Percentiles rank a stretch among this genome's conserved stretches.
Conservation (phyloP, 2,329 filamentous ascomycete genomes). For the Tolypocladium pustulatum region DNA sequence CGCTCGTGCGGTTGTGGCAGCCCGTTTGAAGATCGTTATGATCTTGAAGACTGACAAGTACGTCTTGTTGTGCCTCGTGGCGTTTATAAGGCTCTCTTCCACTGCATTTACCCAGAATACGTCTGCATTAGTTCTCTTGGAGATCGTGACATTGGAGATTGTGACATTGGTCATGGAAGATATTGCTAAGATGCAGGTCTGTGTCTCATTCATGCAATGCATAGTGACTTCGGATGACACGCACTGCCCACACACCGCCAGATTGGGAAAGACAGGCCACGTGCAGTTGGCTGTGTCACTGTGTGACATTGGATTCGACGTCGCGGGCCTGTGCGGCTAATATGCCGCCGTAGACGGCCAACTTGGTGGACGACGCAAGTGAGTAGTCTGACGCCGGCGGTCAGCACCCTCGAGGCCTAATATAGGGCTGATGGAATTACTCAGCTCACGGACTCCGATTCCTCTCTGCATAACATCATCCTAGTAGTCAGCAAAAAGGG, state of each 20-base stretch:
- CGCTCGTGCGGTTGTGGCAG: constrained; percentile 10
- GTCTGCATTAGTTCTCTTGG: constrained; percentile 11
- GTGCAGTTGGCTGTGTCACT: constrained; percentile 20
- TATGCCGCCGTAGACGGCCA: constrained; percentile 26
- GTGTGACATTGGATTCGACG: constrained; percentile 17
- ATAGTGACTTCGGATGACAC: constrained; percentile 4
- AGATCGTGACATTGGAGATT: constrained; percentile 12
- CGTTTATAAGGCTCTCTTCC: not conserved
- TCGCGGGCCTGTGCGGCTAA: constrained; percentile 17
- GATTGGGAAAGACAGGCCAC: constrained; percentile 24
- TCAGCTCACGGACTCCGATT: constrained; percentile 3
- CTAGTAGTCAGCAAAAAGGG: constrained; percentile 22
- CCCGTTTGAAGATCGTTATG: constrained; percentile 16
- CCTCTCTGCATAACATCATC: constrained; percentile 17
- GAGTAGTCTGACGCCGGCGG: constrained; percentile 6
- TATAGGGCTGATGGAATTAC: too few species aligned
- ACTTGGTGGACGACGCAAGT: constrained; percentile 23
- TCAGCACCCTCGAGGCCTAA: not conserved
- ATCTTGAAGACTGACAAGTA: constrained; percentile 26
- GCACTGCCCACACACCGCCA: constrained; percentile 26
- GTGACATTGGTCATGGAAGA: constrained; percentile 17
- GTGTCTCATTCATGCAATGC: constrained; percentile 9
- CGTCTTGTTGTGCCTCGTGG: constrained; percentile 10
- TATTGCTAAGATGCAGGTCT: constrained; percentile 19
- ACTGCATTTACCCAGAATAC: constrained; percentile 19